Evolutionary conservation across 257 asterid species (phyloP).

Genomic region (Nicotiana sylvestris): DNA sequence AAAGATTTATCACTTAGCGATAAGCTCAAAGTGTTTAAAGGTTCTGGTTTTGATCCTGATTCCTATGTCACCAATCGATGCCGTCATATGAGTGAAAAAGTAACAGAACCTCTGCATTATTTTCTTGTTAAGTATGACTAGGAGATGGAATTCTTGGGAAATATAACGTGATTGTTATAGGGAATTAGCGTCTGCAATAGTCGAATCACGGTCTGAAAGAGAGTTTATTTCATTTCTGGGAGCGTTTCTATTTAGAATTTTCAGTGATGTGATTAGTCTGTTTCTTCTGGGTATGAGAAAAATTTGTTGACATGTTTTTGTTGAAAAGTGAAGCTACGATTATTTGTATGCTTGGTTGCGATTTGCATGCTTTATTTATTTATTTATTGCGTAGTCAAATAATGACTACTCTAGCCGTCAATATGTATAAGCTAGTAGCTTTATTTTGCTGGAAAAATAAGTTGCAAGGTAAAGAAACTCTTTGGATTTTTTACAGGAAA

Average conservation of each 20-base stretch:
- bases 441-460: background rate
- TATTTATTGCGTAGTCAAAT: too few species aligned
- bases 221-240: background rate
- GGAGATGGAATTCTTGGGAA: background rate
- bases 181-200: background rate
- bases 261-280: background rate
- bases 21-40: conserved; percentile 69
- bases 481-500: conserved; percentile 50
- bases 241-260: background rate
- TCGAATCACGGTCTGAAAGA: background rate
- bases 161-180: background rate
- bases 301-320: background rate
- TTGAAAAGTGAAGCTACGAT: background rate
- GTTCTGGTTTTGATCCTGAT: conserved; percentile 54
- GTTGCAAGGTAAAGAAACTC: background rate
- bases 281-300: background rate
- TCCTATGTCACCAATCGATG: conserved; percentile 50
- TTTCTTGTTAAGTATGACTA: background rate
- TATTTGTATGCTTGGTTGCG: background rate
- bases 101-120: background rate
- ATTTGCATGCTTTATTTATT: background rate
- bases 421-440: too few species aligned
- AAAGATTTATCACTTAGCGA: conserved; percentile 59
- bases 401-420: too few species aligned
- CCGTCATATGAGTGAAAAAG: conserved; percentile 76